Evolutionary conservation across 2,329 filamentous ascomycete species (phyloP).

Genomic region (Trichoderma simmonsii): DNA sequence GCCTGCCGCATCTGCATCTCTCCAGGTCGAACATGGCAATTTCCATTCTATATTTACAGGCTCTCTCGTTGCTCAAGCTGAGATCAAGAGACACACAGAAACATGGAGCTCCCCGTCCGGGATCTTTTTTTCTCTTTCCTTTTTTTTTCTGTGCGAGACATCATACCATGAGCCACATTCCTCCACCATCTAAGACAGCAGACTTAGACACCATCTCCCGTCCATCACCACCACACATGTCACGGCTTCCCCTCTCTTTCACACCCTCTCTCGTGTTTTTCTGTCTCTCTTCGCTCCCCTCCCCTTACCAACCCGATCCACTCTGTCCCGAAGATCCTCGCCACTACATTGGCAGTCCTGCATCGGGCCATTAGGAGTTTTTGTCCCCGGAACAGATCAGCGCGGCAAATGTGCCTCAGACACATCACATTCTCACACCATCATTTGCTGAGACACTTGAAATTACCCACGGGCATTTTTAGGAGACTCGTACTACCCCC

Average conservation of each 20-base stretch:
- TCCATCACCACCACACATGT: background rate
- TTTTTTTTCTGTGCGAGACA: background rate
- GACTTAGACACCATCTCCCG: constrained; percentile 9
- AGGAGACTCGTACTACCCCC: background rate
- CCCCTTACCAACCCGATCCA: background rate
- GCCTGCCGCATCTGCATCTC: background rate
- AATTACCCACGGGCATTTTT: background rate
- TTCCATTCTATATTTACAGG: background rate
- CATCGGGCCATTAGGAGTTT: background rate
- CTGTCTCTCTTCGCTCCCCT: background rate
- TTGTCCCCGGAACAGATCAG: constrained; percentile 4
- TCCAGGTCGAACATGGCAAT: background rate
- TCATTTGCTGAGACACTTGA: constrained; percentile 4
- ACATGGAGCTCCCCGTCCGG: background rate
- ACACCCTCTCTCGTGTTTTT: constrained; percentile 16
- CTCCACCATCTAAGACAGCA: constrained; percentile 4
- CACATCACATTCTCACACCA: constrained; percentile 12
- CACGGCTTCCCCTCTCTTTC: background rate
- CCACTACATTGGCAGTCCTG: background rate
- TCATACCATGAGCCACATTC: background rate
- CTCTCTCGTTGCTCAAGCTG: background rate
- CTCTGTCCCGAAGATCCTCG: background rate
- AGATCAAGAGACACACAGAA: background rate
- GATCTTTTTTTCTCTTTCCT: background rate
- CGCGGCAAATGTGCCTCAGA: constrained; percentile 11